Conservation (phyloP, 148 eudicot species). For the Rhododendron kiyosumense region DNA sequence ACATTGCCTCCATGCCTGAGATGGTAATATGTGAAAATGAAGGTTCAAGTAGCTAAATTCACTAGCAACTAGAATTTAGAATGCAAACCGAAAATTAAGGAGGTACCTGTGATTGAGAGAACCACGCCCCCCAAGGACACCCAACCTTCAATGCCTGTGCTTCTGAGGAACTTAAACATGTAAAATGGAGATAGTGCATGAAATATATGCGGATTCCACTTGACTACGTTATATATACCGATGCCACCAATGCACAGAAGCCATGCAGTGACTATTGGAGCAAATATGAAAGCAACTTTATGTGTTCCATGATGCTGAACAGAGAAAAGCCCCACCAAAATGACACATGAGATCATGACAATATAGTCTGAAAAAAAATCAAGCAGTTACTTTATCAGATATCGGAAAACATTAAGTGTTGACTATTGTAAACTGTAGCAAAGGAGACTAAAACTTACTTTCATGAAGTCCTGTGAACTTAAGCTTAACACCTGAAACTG, state of each 20-base stretch:
- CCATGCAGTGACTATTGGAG: conserved; percentile 66
- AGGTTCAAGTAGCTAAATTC: not conserved
- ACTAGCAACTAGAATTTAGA: not conserved
- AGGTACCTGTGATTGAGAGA: conserved; percentile 11
- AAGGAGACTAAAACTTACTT: conserved; percentile 32
- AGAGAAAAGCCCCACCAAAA: conserved; percentile 51
- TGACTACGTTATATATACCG: conserved; percentile 51
- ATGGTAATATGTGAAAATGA: not conserved
- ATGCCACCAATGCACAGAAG: conserved; percentile 57
- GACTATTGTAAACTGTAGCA: not conserved
- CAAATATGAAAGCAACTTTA: conserved; percentile 65
- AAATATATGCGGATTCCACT: conserved; percentile 50
- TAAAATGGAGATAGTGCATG: conserved; percentile 62
- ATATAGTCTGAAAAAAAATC: conserved; percentile 39
- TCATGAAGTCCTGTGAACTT: conserved; percentile 54
- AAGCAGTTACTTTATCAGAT: not conserved
- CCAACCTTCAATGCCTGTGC: conserved; percentile 57
- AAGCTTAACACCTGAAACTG: conserved; percentile 51
- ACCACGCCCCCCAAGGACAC: conserved; percentile 22
- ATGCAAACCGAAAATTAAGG: not conserved
- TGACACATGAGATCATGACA: conserved; percentile 43
- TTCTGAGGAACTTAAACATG: conserved; percentile 50
- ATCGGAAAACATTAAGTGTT: not conserved
- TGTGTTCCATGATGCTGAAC: conserved; percentile 69
- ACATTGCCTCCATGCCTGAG: conserved; percentile 72